Conservation (phyloP, 495 filamentous ascomycete genomes). For the Penicillium samsonianum region DNA sequence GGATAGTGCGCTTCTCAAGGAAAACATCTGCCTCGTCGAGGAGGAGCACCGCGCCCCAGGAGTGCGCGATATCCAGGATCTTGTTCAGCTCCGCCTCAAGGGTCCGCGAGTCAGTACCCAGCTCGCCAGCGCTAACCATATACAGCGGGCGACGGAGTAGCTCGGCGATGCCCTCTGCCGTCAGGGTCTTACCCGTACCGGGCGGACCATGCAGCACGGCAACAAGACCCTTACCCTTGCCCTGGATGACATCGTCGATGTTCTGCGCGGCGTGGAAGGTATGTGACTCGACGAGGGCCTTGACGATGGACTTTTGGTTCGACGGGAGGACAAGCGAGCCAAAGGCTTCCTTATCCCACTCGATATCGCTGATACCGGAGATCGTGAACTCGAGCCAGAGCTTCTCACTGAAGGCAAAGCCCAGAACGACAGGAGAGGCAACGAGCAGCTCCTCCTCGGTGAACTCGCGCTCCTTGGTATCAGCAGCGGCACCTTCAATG, state of each 20-base stretch:
- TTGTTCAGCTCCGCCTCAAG: slow-evolving; percentile 79
- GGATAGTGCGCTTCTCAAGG: slow-evolving; percentile 68
- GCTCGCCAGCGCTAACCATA: slow-evolving; percentile 78
- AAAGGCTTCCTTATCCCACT: slow-evolving; percentile 82
- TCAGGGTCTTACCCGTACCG: slow-evolving; percentile 87
- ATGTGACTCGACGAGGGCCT: slow-evolving; percentile 77
- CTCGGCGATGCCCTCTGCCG: slow-evolving; percentile 84
- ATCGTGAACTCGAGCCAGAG: slow-evolving; percentile 90
- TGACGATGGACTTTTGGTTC: slow-evolving; percentile 78
- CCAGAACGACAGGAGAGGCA: slow-evolving; percentile 87
- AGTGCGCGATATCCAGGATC: slow-evolving; percentile 84
- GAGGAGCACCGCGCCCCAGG: slow-evolving; percentile 79
- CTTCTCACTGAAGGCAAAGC: slow-evolving; percentile 90
- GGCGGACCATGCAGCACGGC: slow-evolving; percentile 80
- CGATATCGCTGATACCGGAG: slow-evolving; percentile 76
- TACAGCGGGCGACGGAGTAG: slow-evolving; percentile 81
- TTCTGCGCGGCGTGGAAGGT: slow-evolving; percentile 79
- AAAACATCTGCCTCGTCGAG: slow-evolving; percentile 82
- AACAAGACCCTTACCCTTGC: slow-evolving; percentile 75
- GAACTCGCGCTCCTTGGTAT: slow-evolving; percentile 56
- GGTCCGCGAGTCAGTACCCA: slow-evolving; percentile 76
- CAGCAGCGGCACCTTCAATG: slow-evolving; percentile 45
- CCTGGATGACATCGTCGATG: slow-evolving; percentile 81
- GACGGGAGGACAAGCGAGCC: slow-evolving; percentile 72
- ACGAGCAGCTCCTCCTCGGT: slow-evolving; percentile 85